These are phyloP conservation scores for Salvia splendens DNA, from an alignment of 257 asterid species.

Conservation along the genomic window DNA sequence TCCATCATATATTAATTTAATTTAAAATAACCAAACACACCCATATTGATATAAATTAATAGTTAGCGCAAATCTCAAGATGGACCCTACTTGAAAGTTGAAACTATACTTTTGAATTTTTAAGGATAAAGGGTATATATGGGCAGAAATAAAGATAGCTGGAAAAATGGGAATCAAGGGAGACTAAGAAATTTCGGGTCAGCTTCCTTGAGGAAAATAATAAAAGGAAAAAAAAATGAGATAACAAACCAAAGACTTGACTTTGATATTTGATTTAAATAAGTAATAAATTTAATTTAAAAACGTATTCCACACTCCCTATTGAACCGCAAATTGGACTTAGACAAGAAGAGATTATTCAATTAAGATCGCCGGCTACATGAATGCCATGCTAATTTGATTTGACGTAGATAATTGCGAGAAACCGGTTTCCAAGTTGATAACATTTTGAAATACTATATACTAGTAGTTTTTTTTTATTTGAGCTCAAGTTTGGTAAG, in stretches of 20 bases:
- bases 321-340: background rate
- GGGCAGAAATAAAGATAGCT: background rate
- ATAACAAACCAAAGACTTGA: background rate
- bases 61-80: too few relatives aligned
- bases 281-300: background rate
- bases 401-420: background rate
- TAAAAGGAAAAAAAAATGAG: background rate
- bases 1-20: too few relatives aligned
- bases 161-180: background rate
- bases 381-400: background rate
- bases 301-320: background rate
- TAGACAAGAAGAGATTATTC: background rate
- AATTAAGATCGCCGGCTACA: background rate
- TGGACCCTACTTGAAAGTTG: background rate
- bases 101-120: background rate
- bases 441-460: too few relatives aligned
- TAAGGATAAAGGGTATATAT: background rate
- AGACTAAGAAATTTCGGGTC: constrained; percentile 15
- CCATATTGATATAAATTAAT: too few relatives aligned
- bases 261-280: background rate
- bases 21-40: too few relatives aligned
- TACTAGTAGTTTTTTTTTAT: too few relatives aligned
- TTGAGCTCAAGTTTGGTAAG: too few relatives aligned
- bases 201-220: background rate
- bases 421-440: too few relatives aligned